Percentiles rank a stretch among this genome's conserved stretches.
Conservation (phyloP, 164 flowering plant species). For the Magnolia sinica region DNA sequence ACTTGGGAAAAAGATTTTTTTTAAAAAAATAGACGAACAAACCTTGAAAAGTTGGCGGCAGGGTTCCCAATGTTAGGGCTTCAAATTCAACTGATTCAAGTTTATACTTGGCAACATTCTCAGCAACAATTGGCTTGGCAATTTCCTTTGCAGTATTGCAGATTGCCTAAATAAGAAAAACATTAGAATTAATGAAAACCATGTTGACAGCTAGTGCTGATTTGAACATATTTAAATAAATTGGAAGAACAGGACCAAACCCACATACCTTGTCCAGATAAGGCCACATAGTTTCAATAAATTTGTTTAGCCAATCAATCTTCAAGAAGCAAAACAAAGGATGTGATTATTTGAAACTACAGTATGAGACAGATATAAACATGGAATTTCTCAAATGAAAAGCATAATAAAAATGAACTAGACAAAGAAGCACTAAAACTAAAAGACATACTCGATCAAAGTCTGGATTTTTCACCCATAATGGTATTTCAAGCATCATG, state of each 20-base stretch:
- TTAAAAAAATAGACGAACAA: not conserved
- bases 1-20: not conserved
- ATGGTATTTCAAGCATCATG: conserved; percentile 84
- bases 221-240: not conserved
- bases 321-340: conserved; percentile 21
- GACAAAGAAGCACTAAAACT: not conserved
- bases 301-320: conserved; percentile 97
- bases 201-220: not conserved
- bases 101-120: conserved; percentile 88
- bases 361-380: not conserved
- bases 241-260: not conserved
- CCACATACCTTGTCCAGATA: conserved; percentile 76
- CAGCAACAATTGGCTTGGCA: conserved; percentile 92
- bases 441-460: conserved; percentile 76
- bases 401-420: not conserved
- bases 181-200: not conserved
- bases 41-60: conserved; percentile 97
- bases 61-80: conserved; percentile 67
- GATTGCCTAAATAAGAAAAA: conserved; percentile 55
- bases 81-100: conserved; percentile 93
- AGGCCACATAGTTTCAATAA: conserved; percentile 86
- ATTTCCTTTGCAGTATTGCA: conserved; percentile 79
- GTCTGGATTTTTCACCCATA: conserved; percentile 95
- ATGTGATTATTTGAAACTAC: conserved; percentile 7
- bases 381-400: not conserved